These are phyloP conservation scores for Microcos paniculata DNA, from an alignment of 345 rosid genomes.

Conservation along the genomic window DNA sequence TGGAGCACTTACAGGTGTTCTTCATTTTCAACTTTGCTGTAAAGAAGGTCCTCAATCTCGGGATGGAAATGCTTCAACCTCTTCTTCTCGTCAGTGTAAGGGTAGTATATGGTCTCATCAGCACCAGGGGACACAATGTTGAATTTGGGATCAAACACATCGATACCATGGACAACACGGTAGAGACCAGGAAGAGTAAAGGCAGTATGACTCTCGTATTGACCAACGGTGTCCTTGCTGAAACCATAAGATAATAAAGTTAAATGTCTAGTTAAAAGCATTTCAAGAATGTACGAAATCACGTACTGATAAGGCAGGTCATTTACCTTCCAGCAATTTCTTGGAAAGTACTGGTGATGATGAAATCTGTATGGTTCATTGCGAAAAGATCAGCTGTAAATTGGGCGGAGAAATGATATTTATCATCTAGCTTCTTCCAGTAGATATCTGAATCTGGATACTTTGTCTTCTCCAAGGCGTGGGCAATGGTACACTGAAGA, in stretches of 20 bases:
- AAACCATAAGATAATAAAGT: background rate
- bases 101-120: conserved; percentile 69
- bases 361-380: conserved; percentile 96
- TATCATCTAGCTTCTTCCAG: conserved; percentile 89
- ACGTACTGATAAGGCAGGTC: background rate
- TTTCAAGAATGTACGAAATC: conserved; percentile 2
- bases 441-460: conserved; percentile 94
- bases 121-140: conserved; percentile 83
- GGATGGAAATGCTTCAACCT: conserved; percentile 71
- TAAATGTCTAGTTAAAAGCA: background rate
- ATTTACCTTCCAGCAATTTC: conserved; percentile 95
- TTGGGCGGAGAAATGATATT: conserved; percentile 95
- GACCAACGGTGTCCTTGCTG: conserved; percentile 93
- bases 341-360: conserved; percentile 97
- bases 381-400: conserved; percentile 93
- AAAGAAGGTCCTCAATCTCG: conserved; percentile 85
- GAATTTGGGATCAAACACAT: conserved; percentile 94
- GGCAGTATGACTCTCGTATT: conserved; percentile 88
- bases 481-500: conserved; percentile 89
- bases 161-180: conserved; percentile 90
- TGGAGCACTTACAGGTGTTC: conserved; percentile 67
- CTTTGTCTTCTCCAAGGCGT: conserved; percentile 93
- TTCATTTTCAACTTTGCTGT: conserved; percentile 76
- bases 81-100: conserved; percentile 66
- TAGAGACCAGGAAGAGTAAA: conserved; percentile 91